These are phyloP conservation scores for Aspergillus sp. DNA, from an alignment of 2,329 filamentous ascomycete genomes.

Conservation along the genomic window DNA sequence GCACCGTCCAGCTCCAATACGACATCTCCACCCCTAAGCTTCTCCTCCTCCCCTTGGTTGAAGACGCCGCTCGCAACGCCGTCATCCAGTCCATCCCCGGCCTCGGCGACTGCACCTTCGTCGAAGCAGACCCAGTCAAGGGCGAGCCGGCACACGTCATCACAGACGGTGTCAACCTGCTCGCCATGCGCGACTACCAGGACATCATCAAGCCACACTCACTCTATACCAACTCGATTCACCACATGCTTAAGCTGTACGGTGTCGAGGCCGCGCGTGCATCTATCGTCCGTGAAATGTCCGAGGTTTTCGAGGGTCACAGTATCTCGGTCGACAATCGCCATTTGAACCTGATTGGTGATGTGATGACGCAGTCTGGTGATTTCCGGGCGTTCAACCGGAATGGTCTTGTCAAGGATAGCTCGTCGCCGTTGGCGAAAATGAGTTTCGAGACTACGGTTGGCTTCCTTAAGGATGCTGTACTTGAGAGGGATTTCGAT, in stretches of 20 bases:
- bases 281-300: conserved; percentile 80
- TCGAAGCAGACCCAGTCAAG: conserved; percentile 53
- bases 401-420: conserved; percentile 70
- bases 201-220: conserved; percentile 79
- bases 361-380: conserved; percentile 94
- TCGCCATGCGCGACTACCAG: conserved; percentile 82
- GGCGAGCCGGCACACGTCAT: conserved; percentile 52
- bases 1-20: conserved; percentile 76
- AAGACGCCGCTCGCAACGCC: conserved; percentile 68
- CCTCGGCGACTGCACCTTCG: conserved; percentile 64
- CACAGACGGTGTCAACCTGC: conserved; percentile 79
- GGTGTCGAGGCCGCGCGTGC: conserved; percentile 88
- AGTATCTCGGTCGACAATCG: conserved; percentile 86
- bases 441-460: conserved; percentile 99
- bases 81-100: conserved; percentile 81
- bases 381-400: conserved; percentile 88
- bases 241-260: conserved; percentile 74
- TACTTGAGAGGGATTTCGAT: conserved; percentile 84
- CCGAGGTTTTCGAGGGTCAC: conserved; percentile 79
- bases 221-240: conserved; percentile 88
- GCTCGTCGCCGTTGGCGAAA: conserved; percentile 89
- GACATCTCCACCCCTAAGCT: conserved; percentile 76
- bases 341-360: conserved; percentile 90
- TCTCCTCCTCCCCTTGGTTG: conserved; percentile 84
- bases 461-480: conserved; percentile 84